A percentile compares a stretch with the other conserved stretches of the same genome.
Conservation (phyloP, 2,329 filamentous ascomycete species). For the Xylaria sp. region DNA sequence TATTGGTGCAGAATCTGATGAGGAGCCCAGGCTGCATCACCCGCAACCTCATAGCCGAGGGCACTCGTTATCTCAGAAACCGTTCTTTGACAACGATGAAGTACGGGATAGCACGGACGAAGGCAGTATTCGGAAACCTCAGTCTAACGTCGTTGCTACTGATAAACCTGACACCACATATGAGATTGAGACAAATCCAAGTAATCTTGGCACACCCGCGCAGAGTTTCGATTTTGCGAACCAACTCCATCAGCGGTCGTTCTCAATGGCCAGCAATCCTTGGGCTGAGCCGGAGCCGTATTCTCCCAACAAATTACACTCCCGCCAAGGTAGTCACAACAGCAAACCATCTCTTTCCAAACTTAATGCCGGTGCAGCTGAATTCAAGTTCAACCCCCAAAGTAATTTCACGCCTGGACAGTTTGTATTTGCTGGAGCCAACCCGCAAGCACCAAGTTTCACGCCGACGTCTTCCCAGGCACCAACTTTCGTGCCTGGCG, state of each 20-base stretch:
- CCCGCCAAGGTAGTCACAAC: conserved; percentile 66
- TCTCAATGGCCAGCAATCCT: conserved; percentile 70
- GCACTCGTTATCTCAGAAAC: conserved; percentile 76
- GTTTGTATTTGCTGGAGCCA: conserved; percentile 61
- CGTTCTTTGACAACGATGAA: conserved; percentile 68
- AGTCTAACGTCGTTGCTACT: conserved; percentile 54
- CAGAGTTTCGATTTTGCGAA: conserved; percentile 61
- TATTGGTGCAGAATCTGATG: conserved; percentile 64
- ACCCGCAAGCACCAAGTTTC: conserved; percentile 51
- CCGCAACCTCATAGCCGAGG: conserved; percentile 79
- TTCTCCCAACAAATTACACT: conserved; percentile 51
- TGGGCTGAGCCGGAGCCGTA: conserved; percentile 66
- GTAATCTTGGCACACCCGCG: conserved; percentile 74
- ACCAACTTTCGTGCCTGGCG: conserved; percentile 50
- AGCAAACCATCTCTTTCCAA: conserved; percentile 79
- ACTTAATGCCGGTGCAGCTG: conserved; percentile 88
- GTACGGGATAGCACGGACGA: conserved; percentile 53
- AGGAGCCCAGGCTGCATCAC: conserved; percentile 72
- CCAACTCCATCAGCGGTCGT: conserved; percentile 63
- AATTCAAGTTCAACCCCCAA: conserved; percentile 80
- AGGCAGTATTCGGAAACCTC: conserved; percentile 53
- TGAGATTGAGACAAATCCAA: conserved; percentile 79
- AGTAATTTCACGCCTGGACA: conserved; percentile 62
- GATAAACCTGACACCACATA: conserved; percentile 64
- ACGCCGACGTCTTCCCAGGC: conserved; percentile 63